Evolutionary conservation across 768 basidiomycete genomes (phyloP).

Genomic region (Suillus clintonianus): DNA sequence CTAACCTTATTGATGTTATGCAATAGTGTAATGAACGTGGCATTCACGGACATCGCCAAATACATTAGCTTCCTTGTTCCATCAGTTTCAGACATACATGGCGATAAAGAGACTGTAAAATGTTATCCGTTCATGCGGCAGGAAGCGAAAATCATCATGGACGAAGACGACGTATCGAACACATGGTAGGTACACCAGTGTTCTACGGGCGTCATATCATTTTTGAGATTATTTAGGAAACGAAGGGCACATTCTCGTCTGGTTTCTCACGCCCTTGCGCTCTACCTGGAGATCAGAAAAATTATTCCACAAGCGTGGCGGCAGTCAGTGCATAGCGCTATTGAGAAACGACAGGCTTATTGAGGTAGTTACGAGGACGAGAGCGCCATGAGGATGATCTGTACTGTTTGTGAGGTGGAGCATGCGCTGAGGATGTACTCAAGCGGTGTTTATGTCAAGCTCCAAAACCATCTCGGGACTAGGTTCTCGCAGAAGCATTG

Average conservation of each 20-base stretch:
- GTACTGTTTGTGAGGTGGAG: neutral
- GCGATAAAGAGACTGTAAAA: neutral
- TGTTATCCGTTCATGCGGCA: neutral
- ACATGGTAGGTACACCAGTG: neutral
- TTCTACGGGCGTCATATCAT: neutral
- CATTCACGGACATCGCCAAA: neutral
- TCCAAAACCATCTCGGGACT: neutral
- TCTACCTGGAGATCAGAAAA: neutral
- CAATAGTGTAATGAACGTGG: neutral
- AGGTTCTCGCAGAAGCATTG: neutral
- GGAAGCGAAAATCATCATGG: neutral
- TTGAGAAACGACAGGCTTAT: neutral
- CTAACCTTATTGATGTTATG: neutral
- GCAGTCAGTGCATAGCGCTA: neutral
- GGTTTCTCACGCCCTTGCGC: neutral
- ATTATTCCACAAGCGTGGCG: neutral
- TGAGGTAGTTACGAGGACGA: neutral
- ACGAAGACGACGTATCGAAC: neutral
- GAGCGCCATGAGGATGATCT: neutral
- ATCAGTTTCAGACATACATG: neutral
- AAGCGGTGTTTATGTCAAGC: neutral
- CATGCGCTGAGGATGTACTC: neutral
- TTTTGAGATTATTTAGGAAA: neutral
- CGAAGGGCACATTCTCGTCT: neutral
- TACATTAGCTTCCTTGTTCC: neutral